Evolutionary conservation across 2,329 filamentous ascomycete species (phyloP), one percentile per base, ranked within the genome.

Genomic region (Colletotrichum orchidophilum): DNA sequence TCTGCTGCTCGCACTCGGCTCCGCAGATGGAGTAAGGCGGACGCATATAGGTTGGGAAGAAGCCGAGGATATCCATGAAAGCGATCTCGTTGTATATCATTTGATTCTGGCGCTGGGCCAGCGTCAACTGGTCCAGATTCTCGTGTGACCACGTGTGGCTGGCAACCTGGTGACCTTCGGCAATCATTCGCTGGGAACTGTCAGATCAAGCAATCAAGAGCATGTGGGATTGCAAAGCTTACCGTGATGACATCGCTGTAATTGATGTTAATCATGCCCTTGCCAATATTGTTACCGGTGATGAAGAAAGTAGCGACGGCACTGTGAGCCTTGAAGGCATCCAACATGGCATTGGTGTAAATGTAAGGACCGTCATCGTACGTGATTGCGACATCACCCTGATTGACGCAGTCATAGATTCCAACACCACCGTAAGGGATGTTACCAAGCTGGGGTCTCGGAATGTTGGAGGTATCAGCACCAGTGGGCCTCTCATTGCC

Each of bases 61-160:
- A 78, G 11, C 84, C 84, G 7, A 87, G 73, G 18, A 85, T 79
- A 21, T 81, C 78, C 49, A 79, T 80, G 35, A 87, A 71, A 0
- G 84, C 85, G 42, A 83, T 83, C 76, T 87, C 84, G 69, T 84
- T 83, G 65, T 81, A 81, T 31, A 82, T 73, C 77, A 87, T 84
- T 73, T 87, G 82, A 55, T 79, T 74, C 26, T 73, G 75, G 46
- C 81, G 78, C 65, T 80, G 79, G 12, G 75, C 66, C 5, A 78
- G 77, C 3, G 75, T 79, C 66, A 85, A 69, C 27, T 76, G 72
- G 57, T 77, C 79, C 4, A 85, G 78, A 72, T 86, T 81, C 63
- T 81, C 76, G 73, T 87, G 85, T 8, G 81, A 82, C 82, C 81
- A 86, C 1, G 84, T 86, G 74, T 87, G 85, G 66, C 81, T 83